Conservation (phyloP, 306 rosid species). For the Pachyrhizus erosus region DNA sequence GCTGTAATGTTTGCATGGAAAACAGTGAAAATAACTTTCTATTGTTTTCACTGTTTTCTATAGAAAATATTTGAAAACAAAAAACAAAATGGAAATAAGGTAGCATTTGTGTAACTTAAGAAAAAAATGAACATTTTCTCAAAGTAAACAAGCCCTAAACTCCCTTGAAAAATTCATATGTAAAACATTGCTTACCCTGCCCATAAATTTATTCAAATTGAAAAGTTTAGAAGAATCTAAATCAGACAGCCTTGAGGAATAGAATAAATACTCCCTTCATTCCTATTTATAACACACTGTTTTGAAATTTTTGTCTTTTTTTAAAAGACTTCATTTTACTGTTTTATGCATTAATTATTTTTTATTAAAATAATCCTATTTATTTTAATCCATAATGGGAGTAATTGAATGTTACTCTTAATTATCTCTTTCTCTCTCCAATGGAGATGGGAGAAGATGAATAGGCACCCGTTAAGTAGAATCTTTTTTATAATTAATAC, state of each 20-base stretch:
- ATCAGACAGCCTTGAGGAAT: not conserved
- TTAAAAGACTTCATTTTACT: too few relatives aligned
- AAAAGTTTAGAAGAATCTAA: constrained; percentile 23
- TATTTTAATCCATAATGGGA: too few relatives aligned
- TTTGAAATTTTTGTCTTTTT: too few relatives aligned
- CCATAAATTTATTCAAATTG: constrained; percentile 16
- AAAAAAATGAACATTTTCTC: not conserved
- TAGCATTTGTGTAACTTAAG: not conserved
- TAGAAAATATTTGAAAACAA: not conserved
- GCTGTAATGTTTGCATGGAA: not conserved
- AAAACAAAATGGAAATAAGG: not conserved
- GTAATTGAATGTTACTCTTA: too few relatives aligned
- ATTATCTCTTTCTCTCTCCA: too few relatives aligned
- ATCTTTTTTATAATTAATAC: too few relatives aligned
- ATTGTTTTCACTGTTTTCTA: too few relatives aligned
- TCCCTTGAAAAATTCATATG: not conserved
- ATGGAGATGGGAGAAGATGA: too few relatives aligned
- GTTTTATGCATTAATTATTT: too few relatives aligned
- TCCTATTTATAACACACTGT: too few relatives aligned
- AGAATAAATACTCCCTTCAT: not conserved
- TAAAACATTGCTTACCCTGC: not conserved
- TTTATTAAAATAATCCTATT: too few relatives aligned
- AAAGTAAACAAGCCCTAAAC: not conserved
- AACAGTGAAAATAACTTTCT: not conserved
- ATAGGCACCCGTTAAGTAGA: too few relatives aligned